These are phyloP conservation scores for Apiospora kogelbergensis DNA, from an alignment of 2,329 filamentous ascomycete genomes.

Conservation along the genomic window DNA sequence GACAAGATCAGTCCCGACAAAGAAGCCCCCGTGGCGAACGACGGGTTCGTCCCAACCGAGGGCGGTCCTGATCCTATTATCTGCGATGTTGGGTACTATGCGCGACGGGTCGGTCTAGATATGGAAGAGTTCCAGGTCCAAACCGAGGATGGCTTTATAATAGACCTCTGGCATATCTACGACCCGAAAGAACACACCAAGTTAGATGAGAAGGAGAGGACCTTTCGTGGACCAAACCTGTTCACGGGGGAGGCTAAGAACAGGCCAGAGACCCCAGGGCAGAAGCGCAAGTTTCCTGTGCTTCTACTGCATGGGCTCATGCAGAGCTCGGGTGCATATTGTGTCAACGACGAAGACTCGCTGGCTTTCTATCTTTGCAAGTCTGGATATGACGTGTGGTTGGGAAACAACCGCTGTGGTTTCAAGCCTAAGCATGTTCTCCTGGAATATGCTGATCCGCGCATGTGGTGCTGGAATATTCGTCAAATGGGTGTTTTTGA, in stretches of 20 bases:
- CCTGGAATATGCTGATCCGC: conserved; percentile 72
- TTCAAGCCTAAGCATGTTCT: conserved; percentile 75
- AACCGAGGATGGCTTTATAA: conserved; percentile 91
- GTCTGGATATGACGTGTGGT: conserved; percentile 90
- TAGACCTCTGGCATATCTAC: conserved; percentile 86
- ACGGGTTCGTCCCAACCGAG: conserved; percentile 72
- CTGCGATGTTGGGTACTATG: conserved; percentile 83
- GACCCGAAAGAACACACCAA: conserved; percentile 73
- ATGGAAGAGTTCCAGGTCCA: conserved; percentile 81
- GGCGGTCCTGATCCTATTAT: conserved; percentile 77
- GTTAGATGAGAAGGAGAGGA: conserved; percentile 46
- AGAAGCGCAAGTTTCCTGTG: conserved; percentile 72
- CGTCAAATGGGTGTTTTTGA: conserved; percentile 91
- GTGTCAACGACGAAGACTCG: conserved; percentile 84
- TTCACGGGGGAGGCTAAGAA: conserved; percentile 51
- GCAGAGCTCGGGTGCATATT: conserved; percentile 86
- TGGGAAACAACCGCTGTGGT: conserved; percentile 91
- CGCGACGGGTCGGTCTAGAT: conserved; percentile 81
- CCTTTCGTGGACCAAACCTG: conserved; percentile 58
- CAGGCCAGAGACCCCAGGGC: conserved; percentile 34
- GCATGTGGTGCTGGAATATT: conserved; percentile 98
- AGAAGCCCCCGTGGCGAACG: conserved; percentile 39
- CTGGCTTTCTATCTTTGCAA: conserved; percentile 92
- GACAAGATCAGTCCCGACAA: conserved; percentile 39
- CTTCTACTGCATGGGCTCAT: conserved; percentile 85